Percentiles rank a stretch among this genome's conserved stretches.
These are phyloP conservation scores for Melocanna baccifera DNA, from an alignment of 176 grass and related monocot species.

Conservation along the genomic window DNA sequence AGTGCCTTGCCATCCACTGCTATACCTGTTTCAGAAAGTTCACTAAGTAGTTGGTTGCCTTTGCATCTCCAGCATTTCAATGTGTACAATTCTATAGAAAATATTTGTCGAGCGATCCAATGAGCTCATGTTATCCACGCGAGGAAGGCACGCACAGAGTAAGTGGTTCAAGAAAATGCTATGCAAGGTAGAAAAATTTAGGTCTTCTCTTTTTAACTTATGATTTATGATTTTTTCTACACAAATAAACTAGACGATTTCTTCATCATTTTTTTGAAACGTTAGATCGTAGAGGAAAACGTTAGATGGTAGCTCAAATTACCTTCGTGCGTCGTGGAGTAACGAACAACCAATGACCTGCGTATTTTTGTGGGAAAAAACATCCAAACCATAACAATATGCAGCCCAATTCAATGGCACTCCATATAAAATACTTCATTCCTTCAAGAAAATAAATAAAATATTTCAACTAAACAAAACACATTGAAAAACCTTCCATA, in stretches of 20 bases:
- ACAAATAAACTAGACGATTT: too few species aligned
- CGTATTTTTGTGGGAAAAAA: too few species aligned
- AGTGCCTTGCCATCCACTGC: neutral
- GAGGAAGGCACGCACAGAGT: neutral
- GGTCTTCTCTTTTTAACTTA: too few species aligned
- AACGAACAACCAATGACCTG: too few species aligned
- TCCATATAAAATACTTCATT: neutral
- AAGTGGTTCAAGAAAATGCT: neutral
- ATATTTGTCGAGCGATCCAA: neutral
- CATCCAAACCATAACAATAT: too few species aligned
- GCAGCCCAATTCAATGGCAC: too few species aligned
- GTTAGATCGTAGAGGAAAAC: neutral
- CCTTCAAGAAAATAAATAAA: neutral
- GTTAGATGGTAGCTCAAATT: neutral
- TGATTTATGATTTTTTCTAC: neutral
- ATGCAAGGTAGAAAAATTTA: neutral
- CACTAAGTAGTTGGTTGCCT: neutral
- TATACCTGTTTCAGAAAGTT: neutral
- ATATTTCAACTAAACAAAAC: neutral
- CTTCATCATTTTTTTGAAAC: too few species aligned
- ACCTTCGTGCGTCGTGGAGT: too few species aligned
- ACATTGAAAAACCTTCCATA: too few species aligned
- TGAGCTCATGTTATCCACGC: constrained; percentile 23
- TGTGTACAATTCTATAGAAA: neutral
- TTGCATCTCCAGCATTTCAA: neutral